Evolutionary conservation across 768 basidiomycete genomes (phyloP).

Genomic region (Boletus insuetus): DNA sequence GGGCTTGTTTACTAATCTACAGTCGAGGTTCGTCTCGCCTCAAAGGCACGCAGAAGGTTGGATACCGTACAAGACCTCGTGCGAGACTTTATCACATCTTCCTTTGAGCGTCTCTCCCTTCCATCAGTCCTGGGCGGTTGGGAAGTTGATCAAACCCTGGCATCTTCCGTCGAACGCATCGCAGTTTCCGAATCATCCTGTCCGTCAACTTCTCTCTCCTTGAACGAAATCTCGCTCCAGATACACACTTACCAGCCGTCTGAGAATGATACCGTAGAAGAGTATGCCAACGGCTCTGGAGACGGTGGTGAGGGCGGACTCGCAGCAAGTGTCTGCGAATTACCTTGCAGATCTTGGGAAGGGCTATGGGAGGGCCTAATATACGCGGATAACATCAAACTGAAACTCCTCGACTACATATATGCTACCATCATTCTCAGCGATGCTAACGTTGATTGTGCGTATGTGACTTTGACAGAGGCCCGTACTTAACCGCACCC

Average conservation of each 20-base stretch:
- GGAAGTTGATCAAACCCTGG: conserved; percentile 71
- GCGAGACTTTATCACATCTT: conserved; percentile 48
- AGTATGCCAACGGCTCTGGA: conserved; percentile 60
- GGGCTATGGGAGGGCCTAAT: conserved; percentile 93
- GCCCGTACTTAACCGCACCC: conserved; percentile 5
- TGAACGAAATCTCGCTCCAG: conserved; percentile 62
- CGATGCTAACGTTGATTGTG: conserved; percentile 83
- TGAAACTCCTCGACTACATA: conserved; percentile 88
- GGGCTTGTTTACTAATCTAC: neutral
- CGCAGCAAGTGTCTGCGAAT: conserved; percentile 86
- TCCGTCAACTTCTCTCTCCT: conserved; percentile 49
- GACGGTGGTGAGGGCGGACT: conserved; percentile 68
- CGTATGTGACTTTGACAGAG: conserved; percentile 26
- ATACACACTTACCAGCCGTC: conserved; percentile 88
- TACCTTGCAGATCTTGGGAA: conserved; percentile 82
- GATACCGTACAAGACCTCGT: conserved; percentile 72
- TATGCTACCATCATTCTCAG: conserved; percentile 92
- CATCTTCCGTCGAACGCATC: conserved; percentile 74
- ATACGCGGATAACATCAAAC: conserved; percentile 80
- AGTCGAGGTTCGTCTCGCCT: conserved; percentile 84
- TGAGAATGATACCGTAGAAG: conserved; percentile 64
- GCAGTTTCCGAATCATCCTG: conserved; percentile 67
- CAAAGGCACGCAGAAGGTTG: conserved; percentile 67
- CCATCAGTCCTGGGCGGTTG: conserved; percentile 76
- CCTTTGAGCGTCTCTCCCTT: conserved; percentile 64